A percentile compares a stretch with the other conserved stretches of the same genome.
Conservation (phyloP, 768 basidiomycete genomes). For the Mrakia hoshinonis region DNA sequence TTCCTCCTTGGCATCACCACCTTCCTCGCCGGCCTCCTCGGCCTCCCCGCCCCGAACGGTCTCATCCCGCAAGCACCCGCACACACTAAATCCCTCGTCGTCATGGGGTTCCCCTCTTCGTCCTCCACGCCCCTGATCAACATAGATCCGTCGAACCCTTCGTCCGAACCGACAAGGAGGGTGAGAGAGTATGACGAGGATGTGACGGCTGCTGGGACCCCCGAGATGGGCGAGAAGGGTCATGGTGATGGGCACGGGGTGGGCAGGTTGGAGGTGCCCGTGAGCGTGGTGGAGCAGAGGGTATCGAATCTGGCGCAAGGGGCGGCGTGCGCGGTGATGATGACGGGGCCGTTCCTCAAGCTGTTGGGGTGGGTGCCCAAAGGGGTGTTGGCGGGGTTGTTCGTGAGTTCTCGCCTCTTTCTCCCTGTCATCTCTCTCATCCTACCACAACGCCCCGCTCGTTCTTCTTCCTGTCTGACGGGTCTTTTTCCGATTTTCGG, state of each 20-base stretch:
- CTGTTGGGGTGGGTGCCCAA: constrained; percentile 59
- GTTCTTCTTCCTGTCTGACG: background rate
- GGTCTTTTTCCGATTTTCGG: background rate
- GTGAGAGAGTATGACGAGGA: too few species aligned
- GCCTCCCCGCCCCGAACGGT: constrained; percentile 72
- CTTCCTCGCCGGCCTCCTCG: constrained; percentile 76
- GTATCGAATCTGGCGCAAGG: constrained; percentile 85
- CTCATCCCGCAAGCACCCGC: constrained; percentile 64
- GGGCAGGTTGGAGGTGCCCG: constrained; percentile 37
- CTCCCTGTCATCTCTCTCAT: background rate
- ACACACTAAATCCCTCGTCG: constrained; percentile 72
- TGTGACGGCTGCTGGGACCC: too few species aligned
- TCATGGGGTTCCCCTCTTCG: constrained; percentile 48
- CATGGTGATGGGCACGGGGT: constrained; percentile 23
- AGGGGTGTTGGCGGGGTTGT: constrained; percentile 66
- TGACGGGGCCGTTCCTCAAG: constrained; percentile 73
- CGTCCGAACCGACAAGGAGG: too few species aligned
- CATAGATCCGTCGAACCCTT: too few species aligned
- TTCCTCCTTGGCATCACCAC: constrained; percentile 85
- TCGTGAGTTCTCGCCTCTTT: constrained; percentile 49
- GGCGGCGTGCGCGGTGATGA: constrained; percentile 52
- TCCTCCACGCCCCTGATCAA: background rate
- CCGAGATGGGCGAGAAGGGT: too few species aligned
- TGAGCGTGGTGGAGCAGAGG: constrained; percentile 80
- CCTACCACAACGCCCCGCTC: background rate